Conservation (phyloP, 2,329 filamentous ascomycete species). For the Aspergillus amoenus region DNA sequence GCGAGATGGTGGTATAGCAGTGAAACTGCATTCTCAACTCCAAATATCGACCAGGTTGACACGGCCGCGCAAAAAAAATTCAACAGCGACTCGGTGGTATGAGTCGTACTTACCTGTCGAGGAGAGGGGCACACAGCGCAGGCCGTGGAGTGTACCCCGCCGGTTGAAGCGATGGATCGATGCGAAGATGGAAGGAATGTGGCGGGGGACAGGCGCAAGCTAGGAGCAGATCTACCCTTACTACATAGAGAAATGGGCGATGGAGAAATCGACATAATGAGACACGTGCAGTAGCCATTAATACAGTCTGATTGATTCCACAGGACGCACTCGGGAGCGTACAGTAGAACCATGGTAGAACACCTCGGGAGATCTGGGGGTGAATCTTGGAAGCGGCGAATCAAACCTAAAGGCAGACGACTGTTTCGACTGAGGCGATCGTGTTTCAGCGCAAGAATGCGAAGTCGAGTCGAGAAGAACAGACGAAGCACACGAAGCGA, state of each 20-base stretch:
- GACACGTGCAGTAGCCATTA: conserved; percentile 11
- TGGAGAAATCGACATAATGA: not conserved
- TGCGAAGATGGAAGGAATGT: not conserved
- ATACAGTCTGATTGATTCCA: not conserved
- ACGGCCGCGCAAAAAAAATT: not conserved
- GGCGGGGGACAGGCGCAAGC: not conserved
- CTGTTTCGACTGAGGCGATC: not conserved
- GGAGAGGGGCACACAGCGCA: conserved; percentile 8
- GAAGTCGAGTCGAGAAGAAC: not conserved
- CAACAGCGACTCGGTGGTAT: not conserved
- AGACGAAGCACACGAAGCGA: not conserved
- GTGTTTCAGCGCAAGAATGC: conserved; percentile 4
- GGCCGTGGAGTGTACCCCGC: conserved; percentile 8
- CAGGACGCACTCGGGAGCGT: not conserved
- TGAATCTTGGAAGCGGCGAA: not conserved
- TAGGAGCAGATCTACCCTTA: not conserved
- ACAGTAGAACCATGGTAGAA: not conserved
- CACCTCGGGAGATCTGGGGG: not conserved
- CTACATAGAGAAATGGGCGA: not conserved
- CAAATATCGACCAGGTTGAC: not conserved
- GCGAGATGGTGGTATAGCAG: not conserved
- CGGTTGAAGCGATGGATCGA: not conserved
- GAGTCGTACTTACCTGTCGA: not conserved
- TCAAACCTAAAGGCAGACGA: not conserved
- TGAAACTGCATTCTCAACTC: not conserved